phyloP scores from a whole-genome alignment of 768 basidiomycete species.

The Xanthoconium purpureum region DNA sequence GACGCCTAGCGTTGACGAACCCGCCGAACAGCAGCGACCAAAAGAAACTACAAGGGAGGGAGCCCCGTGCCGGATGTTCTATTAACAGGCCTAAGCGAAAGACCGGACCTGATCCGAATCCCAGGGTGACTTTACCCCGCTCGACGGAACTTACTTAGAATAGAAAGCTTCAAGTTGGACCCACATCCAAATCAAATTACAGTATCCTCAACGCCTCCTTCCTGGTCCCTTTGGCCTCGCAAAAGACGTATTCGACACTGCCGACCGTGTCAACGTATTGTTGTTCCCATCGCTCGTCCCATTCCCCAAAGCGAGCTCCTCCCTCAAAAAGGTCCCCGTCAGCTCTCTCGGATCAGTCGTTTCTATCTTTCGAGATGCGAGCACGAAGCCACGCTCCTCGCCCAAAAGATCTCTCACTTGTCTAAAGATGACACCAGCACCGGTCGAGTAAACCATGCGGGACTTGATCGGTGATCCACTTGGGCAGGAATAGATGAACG shows the following conservation, averaged over 20 bases:
- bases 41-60: neutral
- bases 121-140: neutral
- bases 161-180: too few species aligned
- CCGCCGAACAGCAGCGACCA: neutral
- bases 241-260: conserved; percentile 46
- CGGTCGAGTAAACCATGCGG: conserved; percentile 87
- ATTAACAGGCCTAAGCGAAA: neutral
- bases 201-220: conserved; percentile 41
- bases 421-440: conserved; percentile 53
- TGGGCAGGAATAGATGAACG: conserved; percentile 93
- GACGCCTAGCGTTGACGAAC: neutral
- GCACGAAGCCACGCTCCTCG: conserved; percentile 37
- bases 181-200: neutral
- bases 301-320: conserved; percentile 47
- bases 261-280: conserved; percentile 11
- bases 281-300: conserved; percentile 5
- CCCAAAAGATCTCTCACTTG: conserved; percentile 52
- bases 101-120: conserved; percentile 27
- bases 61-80: neutral
- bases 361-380: conserved; percentile 68
- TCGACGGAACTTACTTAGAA: too few species aligned
- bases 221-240: conserved; percentile 69
- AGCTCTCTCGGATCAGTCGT: conserved; percentile 79
- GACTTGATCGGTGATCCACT: conserved; percentile 74
- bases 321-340: conserved; percentile 56